phyloP scores from a whole-genome alignment of 306 rosid genomes.

The Gynostemma pentaphyllum region DNA sequence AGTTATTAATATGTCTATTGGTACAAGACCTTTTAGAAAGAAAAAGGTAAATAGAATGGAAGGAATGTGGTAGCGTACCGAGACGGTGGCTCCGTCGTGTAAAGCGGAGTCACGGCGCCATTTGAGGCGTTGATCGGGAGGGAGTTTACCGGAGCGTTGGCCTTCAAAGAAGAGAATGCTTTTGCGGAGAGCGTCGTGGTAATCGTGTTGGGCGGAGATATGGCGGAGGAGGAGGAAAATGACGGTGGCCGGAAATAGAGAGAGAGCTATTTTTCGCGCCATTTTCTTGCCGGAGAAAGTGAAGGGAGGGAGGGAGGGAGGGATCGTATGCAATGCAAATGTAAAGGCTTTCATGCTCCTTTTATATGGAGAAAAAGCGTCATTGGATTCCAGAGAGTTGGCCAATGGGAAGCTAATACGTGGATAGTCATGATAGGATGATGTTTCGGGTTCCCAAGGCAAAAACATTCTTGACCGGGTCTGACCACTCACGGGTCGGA shows the following conservation, averaged over 20 bases:
- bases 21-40: too few relatives aligned
- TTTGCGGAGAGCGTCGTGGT: constrained; percentile 69
- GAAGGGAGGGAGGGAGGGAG: constrained; percentile 11
- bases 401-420: constrained; percentile 23
- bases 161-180: constrained; percentile 97
- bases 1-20: too few relatives aligned
- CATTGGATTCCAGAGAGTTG: constrained; percentile 64
- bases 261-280: constrained; percentile 29
- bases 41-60: too few relatives aligned
- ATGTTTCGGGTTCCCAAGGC: constrained; percentile 45
- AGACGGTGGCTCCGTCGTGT: constrained; percentile 69
- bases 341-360: constrained; percentile 12
- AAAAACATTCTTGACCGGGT: constrained; percentile 32
- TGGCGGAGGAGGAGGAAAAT: constrained; percentile 29
- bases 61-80: constrained; percentile 26
- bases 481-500: constrained; percentile 24
- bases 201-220: constrained; percentile 45
- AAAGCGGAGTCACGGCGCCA: constrained; percentile 93
- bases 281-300: constrained; percentile 2
- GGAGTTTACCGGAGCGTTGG: constrained; percentile 94
- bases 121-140: constrained; percentile 64
- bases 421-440: constrained; percentile 23
- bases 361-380: constrained; percentile 46
- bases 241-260: constrained; percentile 23
- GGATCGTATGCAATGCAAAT: constrained; percentile 7